Percentiles rank a stretch among this genome's conserved stretches.
Evolutionary conservation across 2,329 filamentous ascomycete genomes (phyloP).

Genomic region (Thyridium curvatum): DNA sequence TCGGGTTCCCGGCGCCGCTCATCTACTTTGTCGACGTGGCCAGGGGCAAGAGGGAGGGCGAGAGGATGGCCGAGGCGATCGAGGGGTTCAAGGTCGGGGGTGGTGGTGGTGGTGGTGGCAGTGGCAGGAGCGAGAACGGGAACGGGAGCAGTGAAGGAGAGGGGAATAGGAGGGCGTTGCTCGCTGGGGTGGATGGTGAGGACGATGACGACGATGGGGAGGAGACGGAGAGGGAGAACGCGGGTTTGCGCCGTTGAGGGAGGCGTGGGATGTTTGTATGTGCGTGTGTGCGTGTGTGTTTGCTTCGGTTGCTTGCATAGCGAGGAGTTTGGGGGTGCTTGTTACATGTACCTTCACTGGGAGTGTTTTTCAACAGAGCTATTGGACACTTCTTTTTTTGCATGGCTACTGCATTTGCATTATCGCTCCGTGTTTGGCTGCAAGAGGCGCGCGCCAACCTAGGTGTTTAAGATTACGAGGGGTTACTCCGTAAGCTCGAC

Average conservation of each 20-base stretch:
- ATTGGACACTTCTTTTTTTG: slow-evolving; percentile 1
- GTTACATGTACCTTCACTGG: too few relatives aligned
- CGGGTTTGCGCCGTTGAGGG: neutral
- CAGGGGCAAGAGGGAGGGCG: slow-evolving; percentile 63
- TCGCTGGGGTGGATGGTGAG: slow-evolving; percentile 27
- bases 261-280: too few relatives aligned
- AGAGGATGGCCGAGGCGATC: slow-evolving; percentile 54
- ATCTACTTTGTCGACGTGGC: slow-evolving; percentile 84
- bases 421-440: too few relatives aligned
- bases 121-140: slow-evolving; percentile 13
- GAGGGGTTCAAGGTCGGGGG: slow-evolving; percentile 38
- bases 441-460: too few relatives aligned
- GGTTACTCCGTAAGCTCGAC: too few relatives aligned
- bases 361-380: too few relatives aligned
- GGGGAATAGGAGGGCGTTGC: slow-evolving; percentile 22
- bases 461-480: too few relatives aligned
- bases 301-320: neutral
- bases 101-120: slow-evolving; percentile 8
- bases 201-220: slow-evolving; percentile 19
- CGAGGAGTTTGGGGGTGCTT: too few relatives aligned
- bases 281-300: too few relatives aligned
- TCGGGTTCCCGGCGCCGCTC: slow-evolving; percentile 76
- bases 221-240: slow-evolving; percentile 1
- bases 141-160: slow-evolving; percentile 14
- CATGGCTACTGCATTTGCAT: slow-evolving; percentile 5